Evolutionary conservation across 108 stramenopile genomes (phyloP).

Genomic region (Cyclotella baltica): DNA sequence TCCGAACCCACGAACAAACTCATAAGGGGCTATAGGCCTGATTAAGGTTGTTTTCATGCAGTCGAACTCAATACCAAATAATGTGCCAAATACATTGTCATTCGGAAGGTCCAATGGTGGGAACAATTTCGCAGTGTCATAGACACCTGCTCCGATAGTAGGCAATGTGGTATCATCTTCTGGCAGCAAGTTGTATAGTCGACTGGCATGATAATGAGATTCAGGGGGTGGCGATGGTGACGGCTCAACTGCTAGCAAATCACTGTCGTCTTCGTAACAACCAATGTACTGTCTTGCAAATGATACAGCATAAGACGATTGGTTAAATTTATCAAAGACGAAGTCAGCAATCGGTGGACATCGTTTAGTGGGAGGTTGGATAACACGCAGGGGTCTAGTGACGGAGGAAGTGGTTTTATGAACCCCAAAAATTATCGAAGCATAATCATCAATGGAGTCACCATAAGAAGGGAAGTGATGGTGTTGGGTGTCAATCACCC

Average conservation of each 20-base stretch:
- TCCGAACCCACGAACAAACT: neutral
- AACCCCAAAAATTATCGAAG: neutral
- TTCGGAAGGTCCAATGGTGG: neutral
- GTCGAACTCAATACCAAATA: neutral
- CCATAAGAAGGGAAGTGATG: neutral
- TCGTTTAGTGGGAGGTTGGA: no score
- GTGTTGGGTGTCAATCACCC: no score
- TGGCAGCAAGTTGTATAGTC: neutral
- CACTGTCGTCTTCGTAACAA: neutral
- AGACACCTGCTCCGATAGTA: neutral
- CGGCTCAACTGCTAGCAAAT: neutral
- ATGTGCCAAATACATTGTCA: neutral
- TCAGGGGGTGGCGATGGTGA: neutral
- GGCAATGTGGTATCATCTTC: no score
- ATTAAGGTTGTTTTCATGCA: neutral
- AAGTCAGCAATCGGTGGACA: neutral
- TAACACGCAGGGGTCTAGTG: neutral
- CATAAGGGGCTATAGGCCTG: neutral
- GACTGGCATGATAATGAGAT: neutral
- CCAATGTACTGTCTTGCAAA: neutral
- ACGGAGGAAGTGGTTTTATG: neutral
- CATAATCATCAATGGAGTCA: neutral
- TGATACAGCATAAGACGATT: neutral
- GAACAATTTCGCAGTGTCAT: no score
- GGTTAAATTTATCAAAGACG: neutral